Conservation (phyloP, 2,329 filamentous ascomycete species). For the Calonectria crousiana region DNA sequence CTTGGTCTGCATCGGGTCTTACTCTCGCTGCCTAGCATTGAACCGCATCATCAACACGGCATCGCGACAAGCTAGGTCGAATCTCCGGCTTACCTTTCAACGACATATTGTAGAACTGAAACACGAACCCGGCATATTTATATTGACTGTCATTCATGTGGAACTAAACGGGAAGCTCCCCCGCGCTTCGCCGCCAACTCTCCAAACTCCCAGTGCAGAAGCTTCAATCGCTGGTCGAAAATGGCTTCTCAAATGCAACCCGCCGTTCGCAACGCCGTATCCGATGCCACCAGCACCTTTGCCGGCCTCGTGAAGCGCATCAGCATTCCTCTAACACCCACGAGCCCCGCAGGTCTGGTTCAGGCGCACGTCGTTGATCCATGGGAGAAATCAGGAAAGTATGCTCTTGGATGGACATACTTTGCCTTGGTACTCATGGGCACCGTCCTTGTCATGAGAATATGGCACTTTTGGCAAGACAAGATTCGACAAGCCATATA, state of each 20-base stretch:
- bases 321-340: conserved; percentile 69
- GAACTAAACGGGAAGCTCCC: conserved; percentile 33
- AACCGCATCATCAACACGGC: conserved; percentile 7
- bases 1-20: conserved; percentile 18
- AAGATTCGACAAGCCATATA: conserved; percentile 91
- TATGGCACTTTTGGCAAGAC: conserved; percentile 93
- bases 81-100: not conserved
- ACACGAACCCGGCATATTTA: conserved; percentile 18
- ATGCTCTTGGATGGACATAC: conserved; percentile 89
- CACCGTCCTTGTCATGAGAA: conserved; percentile 75
- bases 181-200: conserved; percentile 44
- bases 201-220: conserved; percentile 28
- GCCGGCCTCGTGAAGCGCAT: conserved; percentile 66
- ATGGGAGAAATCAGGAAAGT: conserved; percentile 86
- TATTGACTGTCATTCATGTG: conserved; percentile 39
- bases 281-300: conserved; percentile 50
- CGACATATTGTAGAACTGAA: conserved; percentile 10
- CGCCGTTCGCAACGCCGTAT: conserved; percentile 46
- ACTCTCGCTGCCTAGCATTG: conserved; percentile 8
- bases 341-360: conserved; percentile 71
- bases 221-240: conserved; percentile 45
- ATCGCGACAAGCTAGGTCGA: conserved; percentile 1
- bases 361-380: conserved; percentile 79
- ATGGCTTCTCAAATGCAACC: conserved; percentile 57
- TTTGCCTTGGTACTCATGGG: conserved; percentile 81